Percentiles rank a stretch among this genome's conserved stretches.
These are phyloP conservation scores for Hansenula lynferdii DNA, from an alignment of 1,139 yeast genomes.

Conservation along the genomic window DNA sequence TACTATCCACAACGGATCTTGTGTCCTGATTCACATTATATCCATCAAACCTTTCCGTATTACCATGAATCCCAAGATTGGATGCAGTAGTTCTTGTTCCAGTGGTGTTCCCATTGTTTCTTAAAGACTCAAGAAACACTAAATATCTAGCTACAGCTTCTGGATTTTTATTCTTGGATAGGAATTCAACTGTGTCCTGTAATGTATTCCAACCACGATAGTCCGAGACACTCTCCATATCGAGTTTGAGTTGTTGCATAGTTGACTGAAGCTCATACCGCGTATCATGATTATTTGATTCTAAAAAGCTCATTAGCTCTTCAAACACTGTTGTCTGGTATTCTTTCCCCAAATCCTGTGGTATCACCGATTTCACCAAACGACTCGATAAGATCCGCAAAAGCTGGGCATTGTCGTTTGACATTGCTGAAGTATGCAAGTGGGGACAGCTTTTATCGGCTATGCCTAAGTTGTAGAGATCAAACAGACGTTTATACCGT, in stretches of 20 bases:
- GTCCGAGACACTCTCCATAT: too few relatives aligned
- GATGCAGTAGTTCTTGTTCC: too few relatives aligned
- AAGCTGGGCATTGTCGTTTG: not conserved
- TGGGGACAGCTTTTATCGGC: too few relatives aligned
- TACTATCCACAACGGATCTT: not conserved
- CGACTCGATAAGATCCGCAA: constrained; percentile 30
- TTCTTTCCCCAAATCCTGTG: constrained; percentile 36
- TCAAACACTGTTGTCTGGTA: constrained; percentile 30
- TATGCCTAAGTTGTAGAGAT: too few relatives aligned
- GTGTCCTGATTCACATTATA: not conserved
- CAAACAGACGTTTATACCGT: too few relatives aligned
- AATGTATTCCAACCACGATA: too few relatives aligned
- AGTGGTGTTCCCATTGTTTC: too few relatives aligned
- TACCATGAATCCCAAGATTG: too few relatives aligned
- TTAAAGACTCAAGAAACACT: constrained; percentile 28
- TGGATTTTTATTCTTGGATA: constrained; percentile 27
- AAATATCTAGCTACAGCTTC: constrained; percentile 37
- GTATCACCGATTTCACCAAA: constrained; percentile 36
- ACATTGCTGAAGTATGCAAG: too few relatives aligned
- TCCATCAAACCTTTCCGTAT: too few relatives aligned
- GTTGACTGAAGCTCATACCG: not conserved
- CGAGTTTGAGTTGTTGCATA: too few relatives aligned
- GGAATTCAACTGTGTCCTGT: constrained; percentile 28
- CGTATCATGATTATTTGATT: constrained; percentile 1
- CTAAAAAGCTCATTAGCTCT: constrained; percentile 14